Evolutionary conservation across 768 basidiomycete genomes (phyloP).

Genomic region (Collybia nuda): DNA sequence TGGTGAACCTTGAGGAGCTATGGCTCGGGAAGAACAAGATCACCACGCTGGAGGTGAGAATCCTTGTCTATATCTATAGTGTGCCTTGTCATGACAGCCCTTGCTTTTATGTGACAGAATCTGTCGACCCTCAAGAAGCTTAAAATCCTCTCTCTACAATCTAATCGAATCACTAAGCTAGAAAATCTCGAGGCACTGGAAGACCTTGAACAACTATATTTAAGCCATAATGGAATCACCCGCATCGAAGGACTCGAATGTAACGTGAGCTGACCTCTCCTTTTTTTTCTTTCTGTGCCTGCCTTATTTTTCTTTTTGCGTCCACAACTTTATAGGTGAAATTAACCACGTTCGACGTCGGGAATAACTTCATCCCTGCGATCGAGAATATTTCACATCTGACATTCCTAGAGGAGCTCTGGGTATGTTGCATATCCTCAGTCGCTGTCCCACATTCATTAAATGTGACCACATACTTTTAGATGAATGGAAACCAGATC

Average conservation of each 20-base stretch:
- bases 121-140: conserved; percentile 69
- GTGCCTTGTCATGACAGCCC: not conserved
- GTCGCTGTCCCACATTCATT: not conserved
- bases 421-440: conserved; percentile 60
- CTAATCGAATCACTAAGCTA: conserved; percentile 88
- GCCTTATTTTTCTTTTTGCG: not conserved
- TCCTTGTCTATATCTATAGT: not conserved
- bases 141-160: conserved; percentile 86
- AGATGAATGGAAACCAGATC: conserved; percentile 91
- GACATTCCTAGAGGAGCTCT: conserved; percentile 81
- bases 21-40: conserved; percentile 99
- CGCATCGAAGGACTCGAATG: conserved; percentile 81
- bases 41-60: conserved; percentile 69
- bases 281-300: not conserved
- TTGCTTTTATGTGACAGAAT: conserved; percentile 44
- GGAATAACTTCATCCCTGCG: conserved; percentile 76
- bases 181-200: conserved; percentile 76
- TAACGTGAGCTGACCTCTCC: conserved; percentile 54
- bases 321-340: conserved; percentile 38
- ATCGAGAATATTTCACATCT: conserved; percentile 86
- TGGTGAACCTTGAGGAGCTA: conserved; percentile 85
- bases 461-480: not conserved
- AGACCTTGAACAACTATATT: conserved; percentile 84
- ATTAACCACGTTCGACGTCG: conserved; percentile 84
- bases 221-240: conserved; percentile 91